Evolutionary conservation across 805 yeast genomes (phyloP).

Genomic region (Metschnikowia aberdeeniae): DNA sequence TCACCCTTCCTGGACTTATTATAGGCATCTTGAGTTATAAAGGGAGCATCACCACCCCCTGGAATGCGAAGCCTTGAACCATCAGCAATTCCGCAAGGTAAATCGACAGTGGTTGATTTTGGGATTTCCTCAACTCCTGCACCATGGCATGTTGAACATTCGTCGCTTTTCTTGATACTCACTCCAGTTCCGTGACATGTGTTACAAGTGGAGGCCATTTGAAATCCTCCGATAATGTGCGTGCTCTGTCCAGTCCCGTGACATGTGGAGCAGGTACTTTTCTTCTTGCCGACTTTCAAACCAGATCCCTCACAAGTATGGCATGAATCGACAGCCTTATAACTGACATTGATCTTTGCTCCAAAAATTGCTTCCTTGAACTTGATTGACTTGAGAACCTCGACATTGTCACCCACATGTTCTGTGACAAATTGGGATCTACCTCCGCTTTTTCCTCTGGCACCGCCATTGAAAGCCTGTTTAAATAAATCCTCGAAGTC

Average conservation of each 20-base stretch:
- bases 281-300: constrained; percentile 67
- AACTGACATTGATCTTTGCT: constrained; percentile 57
- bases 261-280: constrained; percentile 79
- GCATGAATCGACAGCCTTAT: constrained; percentile 74
- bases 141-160: constrained; percentile 81
- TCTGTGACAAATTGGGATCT: constrained; percentile 59
- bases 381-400: constrained; percentile 65
- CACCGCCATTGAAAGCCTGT: constrained; percentile 47
- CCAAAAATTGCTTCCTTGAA: constrained; percentile 91
- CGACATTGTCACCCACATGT: constrained; percentile 85
- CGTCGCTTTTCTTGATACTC: constrained; percentile 58
- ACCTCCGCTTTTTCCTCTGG: constrained; percentile 27
- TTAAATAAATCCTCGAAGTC: constrained; percentile 43
- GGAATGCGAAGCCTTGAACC: constrained; percentile 81
- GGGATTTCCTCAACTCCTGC: constrained; percentile 71
- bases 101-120: constrained; percentile 72
- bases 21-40: constrained; percentile 65
- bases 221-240: constrained; percentile 90
- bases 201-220: constrained; percentile 90
- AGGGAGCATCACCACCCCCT: constrained; percentile 89
- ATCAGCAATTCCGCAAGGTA: constrained; percentile 86
- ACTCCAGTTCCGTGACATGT: constrained; percentile 90
- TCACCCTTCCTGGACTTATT: constrained; percentile 78
- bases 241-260: constrained; percentile 91
- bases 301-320: constrained; percentile 82